These are phyloP conservation scores for Candida tetrigidarum DNA, from an alignment of 1,139 yeast genomes.

Conservation along the genomic window DNA sequence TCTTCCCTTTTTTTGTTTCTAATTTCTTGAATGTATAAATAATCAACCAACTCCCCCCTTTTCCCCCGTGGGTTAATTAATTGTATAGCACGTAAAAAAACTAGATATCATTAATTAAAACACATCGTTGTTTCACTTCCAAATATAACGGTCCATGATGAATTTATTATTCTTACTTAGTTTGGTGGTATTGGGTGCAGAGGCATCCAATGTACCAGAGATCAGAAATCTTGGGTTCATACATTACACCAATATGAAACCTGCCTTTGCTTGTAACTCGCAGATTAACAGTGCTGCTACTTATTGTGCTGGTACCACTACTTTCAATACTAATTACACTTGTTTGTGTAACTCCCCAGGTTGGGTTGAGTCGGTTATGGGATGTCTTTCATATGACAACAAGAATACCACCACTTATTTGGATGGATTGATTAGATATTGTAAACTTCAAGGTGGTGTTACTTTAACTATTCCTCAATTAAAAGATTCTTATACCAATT, in stretches of 20 bases:
- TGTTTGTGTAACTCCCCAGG: slow-evolving; percentile 19
- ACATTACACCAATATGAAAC: slow-evolving; percentile 9
- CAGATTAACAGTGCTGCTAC: slow-evolving; percentile 19
- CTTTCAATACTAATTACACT: slow-evolving; percentile 9
- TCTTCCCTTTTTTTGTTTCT: neutral
- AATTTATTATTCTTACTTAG: neutral
- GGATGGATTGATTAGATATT: slow-evolving; percentile 14
- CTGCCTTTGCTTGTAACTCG: slow-evolving; percentile 22
- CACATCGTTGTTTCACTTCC: neutral
- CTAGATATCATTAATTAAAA: neutral
- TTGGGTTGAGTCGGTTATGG: slow-evolving; percentile 21
- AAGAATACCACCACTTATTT: slow-evolving; percentile 8
- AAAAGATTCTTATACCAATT: slow-evolving; percentile 21
- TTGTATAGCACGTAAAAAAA: no score
- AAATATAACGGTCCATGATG: no score
- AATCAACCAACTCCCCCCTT: neutral
- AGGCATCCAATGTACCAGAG: slow-evolving; percentile 11
- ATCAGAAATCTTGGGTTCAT: slow-evolving; percentile 8
- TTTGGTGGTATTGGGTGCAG: slow-evolving; percentile 4
- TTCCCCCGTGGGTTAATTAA: no score
- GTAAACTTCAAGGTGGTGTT: slow-evolving; percentile 16
- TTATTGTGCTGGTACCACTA: slow-evolving; percentile 17
- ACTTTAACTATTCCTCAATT: slow-evolving; percentile 20
- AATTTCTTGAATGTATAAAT: slow-evolving; percentile 1
- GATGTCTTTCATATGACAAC: slow-evolving; percentile 17